Evolutionary conservation across 1,284 basidiomycete species (phyloP).

Genomic region (Mycosarcoma mackinlayi): DNA sequence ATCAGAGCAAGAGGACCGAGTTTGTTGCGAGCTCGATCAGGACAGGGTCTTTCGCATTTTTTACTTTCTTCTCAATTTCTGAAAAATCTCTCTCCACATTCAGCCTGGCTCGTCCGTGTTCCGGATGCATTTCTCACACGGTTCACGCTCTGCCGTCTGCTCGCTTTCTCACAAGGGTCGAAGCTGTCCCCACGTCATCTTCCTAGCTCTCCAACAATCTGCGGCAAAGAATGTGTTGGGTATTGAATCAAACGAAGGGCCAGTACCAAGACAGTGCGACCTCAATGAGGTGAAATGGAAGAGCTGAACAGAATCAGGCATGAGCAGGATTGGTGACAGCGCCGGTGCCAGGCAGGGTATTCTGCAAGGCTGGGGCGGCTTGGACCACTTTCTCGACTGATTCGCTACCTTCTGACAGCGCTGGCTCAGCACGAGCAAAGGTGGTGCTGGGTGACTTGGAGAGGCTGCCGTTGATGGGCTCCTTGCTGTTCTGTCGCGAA

Average conservation of each 20-base stretch:
- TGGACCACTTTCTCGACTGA: conserved; percentile 10
- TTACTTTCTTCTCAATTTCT: conserved; percentile 8
- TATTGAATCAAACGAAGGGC: conserved; percentile 16
- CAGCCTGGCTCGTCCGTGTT: conserved; percentile 1
- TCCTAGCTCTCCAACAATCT: no score
- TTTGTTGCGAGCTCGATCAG: no score
- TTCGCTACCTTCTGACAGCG: neutral
- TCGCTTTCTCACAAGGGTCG: neutral
- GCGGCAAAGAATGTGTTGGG: conserved; percentile 11
- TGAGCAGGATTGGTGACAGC: conserved; percentile 17
- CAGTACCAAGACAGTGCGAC: neutral
- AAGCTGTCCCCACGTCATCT: no score
- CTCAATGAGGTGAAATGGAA: no score
- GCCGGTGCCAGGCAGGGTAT: conserved; percentile 29
- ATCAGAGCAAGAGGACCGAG: neutral
- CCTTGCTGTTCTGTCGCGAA: conserved; percentile 42
- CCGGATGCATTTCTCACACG: conserved; percentile 3
- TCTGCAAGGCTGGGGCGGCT: conserved; percentile 42
- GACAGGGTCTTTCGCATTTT: no score
- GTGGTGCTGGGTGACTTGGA: conserved; percentile 13
- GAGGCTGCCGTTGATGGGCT: conserved; percentile 13
- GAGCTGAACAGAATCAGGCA: conserved; percentile 9
- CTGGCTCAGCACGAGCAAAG: neutral
- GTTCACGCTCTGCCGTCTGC: neutral
- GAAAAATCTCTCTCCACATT: conserved; percentile 20